These are phyloP conservation scores for Cladorrhinum samala DNA, from an alignment of 495 filamentous ascomycete genomes.

Conservation along the genomic window DNA sequence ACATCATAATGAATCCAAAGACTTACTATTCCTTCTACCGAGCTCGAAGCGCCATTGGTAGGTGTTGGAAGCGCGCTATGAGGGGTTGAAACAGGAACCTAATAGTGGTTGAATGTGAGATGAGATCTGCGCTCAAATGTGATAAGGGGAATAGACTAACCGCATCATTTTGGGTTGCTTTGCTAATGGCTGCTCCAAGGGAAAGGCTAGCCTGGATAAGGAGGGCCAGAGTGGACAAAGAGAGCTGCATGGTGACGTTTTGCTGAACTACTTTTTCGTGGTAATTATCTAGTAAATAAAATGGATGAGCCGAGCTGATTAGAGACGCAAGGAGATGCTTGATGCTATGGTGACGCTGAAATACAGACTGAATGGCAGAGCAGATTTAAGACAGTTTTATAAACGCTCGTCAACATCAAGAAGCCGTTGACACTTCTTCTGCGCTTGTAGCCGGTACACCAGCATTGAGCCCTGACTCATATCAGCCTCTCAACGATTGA, in stretches of 20 bases:
- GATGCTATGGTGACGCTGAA: not conserved
- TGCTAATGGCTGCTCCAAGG: not conserved
- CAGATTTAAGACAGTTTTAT: not conserved
- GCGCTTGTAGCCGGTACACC: not conserved
- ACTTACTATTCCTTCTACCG: no score
- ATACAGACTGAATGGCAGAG: not conserved
- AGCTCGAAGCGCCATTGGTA: no score
- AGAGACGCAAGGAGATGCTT: no score
- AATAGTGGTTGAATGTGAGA: no score
- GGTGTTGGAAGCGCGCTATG: no score
- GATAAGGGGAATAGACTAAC: not conserved
- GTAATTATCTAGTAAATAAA: not conserved
- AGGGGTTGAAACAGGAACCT: no score
- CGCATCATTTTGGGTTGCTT: no score
- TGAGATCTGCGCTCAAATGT: no score
- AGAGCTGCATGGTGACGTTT: not conserved
- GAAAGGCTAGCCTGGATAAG: not conserved
- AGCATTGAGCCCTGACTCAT: not conserved
- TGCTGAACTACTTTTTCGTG: no score
- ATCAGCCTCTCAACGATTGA: not conserved
- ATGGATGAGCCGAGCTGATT: not conserved
- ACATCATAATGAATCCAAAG: no score
- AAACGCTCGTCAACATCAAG: not conserved
- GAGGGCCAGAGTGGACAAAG: not conserved
- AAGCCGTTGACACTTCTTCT: not conserved